phyloP scores from a whole-genome alignment of 495 filamentous ascomycete species.

The Podospora pseudocomata region DNA sequence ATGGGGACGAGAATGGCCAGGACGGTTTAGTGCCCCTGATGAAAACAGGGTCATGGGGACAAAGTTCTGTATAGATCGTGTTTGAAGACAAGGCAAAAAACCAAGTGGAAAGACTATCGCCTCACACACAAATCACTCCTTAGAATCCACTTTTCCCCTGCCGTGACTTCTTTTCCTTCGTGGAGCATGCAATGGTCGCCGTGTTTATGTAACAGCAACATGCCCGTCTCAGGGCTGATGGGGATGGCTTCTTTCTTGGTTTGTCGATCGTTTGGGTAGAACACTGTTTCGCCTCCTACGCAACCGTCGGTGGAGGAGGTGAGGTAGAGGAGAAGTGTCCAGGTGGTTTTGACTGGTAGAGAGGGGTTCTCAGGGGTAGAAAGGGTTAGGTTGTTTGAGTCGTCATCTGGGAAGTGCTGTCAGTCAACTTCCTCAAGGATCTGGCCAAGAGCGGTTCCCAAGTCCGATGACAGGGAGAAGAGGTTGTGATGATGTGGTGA shows the following conservation, averaged over 20 bases:
- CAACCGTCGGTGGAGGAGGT: conserved; percentile 51
- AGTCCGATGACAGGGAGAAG: not conserved
- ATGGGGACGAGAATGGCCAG: not conserved
- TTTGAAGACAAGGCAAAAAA: too few species aligned
- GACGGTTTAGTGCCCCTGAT: not conserved
- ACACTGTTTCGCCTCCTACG: conserved; percentile 82
- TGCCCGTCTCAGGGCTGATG: conserved; percentile 71
- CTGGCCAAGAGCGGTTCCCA: too few species aligned
- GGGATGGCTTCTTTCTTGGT: conserved; percentile 58
- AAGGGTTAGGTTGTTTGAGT: conserved; percentile 65
- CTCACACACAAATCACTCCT: conserved; percentile 79
- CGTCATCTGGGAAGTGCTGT: conserved; percentile 58
- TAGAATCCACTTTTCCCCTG: conserved; percentile 91
- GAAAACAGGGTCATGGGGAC: too few species aligned
- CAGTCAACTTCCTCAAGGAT: too few species aligned
- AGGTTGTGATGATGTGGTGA: not conserved
- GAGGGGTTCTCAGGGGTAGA: conserved; percentile 29
- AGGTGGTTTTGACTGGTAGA: conserved; percentile 75
- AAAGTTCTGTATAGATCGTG: too few species aligned
- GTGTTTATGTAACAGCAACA: conserved; percentile 84
- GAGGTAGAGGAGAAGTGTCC: conserved; percentile 88
- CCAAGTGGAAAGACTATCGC: too few species aligned
- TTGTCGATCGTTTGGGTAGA: conserved; percentile 70
- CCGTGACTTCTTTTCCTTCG: conserved; percentile 73
- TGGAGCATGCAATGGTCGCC: conserved; percentile 87